These are phyloP conservation scores for Coccomyxa sp. DNA, from an alignment of 139 green algal genomes.

Conservation along the genomic window DNA sequence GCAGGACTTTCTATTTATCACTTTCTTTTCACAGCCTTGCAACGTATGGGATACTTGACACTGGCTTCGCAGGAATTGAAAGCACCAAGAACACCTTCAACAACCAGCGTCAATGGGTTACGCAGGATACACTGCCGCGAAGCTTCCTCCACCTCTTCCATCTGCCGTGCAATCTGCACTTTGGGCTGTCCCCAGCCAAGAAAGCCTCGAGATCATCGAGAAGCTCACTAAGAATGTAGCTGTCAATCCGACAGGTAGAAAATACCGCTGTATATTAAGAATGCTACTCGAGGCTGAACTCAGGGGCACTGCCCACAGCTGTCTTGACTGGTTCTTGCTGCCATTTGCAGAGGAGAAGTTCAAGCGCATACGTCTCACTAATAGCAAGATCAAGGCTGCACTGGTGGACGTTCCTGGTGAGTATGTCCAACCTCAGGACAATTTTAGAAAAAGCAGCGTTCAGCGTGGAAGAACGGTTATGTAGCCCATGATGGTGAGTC, in stretches of 20 bases:
- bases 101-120: neutral
- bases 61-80: too few relatives aligned
- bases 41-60: too few relatives aligned
- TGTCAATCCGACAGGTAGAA: conserved; percentile 2
- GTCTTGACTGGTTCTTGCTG: neutral
- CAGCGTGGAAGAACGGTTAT: too few relatives aligned
- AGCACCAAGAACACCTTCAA: neutral
- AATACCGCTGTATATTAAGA: neutral
- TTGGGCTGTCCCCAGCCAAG: conserved; percentile 5
- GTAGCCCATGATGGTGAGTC: too few relatives aligned
- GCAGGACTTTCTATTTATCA: too few relatives aligned
- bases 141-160: conserved; percentile 2
- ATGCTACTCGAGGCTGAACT: neutral
- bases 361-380: conserved; percentile 20
- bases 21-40: too few relatives aligned
- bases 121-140: conserved; percentile 10
- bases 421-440: too few relatives aligned
- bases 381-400: conserved; percentile 25
- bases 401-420: conserved; percentile 13
- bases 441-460: too few relatives aligned
- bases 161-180: conserved; percentile 8
- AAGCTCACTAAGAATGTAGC: conserved; percentile 11
- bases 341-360: conserved; percentile 15
- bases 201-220: neutral
- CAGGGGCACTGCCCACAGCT: neutral